Evolutionary conservation across 2,329 filamentous ascomycete species (phyloP), one percentile per base, ranked within the genome.

Genomic region (Aureobasidium sp.): DNA sequence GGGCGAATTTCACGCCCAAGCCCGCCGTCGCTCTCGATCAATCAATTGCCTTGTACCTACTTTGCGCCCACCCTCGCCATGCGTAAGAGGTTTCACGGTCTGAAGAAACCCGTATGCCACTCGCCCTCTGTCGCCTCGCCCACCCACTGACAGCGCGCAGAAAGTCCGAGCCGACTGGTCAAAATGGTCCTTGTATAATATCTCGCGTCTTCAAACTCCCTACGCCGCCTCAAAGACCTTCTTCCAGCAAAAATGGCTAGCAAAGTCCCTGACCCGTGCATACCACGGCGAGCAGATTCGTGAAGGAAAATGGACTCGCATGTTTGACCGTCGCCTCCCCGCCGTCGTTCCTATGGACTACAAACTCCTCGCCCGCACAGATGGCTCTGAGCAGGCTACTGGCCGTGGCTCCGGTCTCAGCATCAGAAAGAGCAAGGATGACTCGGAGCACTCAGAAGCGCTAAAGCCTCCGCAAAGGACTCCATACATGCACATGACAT

Each of bases 161-260:
- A 95, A 91, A 89, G 75, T 96, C 75, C 88, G 93, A 70, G 90
- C 94, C 81, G 91, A 91, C 80, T 97, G 93, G 94, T 96, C 91
- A 81, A 96, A 96, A 79, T 91, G 91, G 82, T 96, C 96, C 73
- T 82, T 99, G 66, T 99, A 90, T 84, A 97, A 97, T 78, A 78
- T 99, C 67, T 78, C 80, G 56, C 82, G 83, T 67, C 71, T 84
- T 37, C 76, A 70, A 47, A 70, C 75, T 2, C 83, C 82, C 20
- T 72, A 69, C 17, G 75, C 78, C 63, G 71, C 68, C 17, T 68
- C 68, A 56, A 76, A 78, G 65, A 97, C 92, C 48, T 95, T 94
- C 78, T 99, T 96, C 83, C 93, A 97, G 81, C 93, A 97, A 78
- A 99, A 99, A 87, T 99, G 93, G 93, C 76, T 78, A 1, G 90